These are phyloP conservation scores for Phytophthora chlamydospora DNA, from an alignment of 352 stramenopile species.

Conservation along the genomic window DNA sequence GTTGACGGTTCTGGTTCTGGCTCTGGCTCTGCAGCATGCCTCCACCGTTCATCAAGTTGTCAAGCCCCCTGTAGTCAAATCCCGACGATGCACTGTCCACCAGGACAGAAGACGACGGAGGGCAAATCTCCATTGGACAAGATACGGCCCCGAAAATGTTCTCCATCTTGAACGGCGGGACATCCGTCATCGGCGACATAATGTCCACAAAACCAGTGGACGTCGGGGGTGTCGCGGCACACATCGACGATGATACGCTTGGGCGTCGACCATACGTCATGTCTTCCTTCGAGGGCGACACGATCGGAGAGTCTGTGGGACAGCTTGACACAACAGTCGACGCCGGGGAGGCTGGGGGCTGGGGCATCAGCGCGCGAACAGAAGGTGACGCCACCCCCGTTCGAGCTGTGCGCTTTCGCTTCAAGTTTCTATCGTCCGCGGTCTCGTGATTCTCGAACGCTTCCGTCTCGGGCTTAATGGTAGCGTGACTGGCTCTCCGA, in stretches of 20 bases:
- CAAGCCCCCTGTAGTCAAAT: slow-evolving; percentile 49
- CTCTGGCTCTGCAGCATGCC: slow-evolving; percentile 26
- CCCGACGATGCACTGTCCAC: slow-evolving; percentile 38
- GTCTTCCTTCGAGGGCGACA: slow-evolving; percentile 49
- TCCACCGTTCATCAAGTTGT: slow-evolving; percentile 40
- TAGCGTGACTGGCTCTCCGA: slow-evolving; percentile 67
- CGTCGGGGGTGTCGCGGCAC: slow-evolving; percentile 8
- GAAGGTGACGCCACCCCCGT: slow-evolving; percentile 24
- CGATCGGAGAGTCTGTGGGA: slow-evolving; percentile 38
- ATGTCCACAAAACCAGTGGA: slow-evolving; percentile 44
- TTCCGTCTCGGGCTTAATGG: slow-evolving; percentile 60
- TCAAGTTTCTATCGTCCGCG: slow-evolving; percentile 50
- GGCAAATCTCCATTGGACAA: slow-evolving; percentile 32
- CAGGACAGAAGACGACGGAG: slow-evolving; percentile 35
- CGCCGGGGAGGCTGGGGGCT: slow-evolving; percentile 39
- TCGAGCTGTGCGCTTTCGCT: slow-evolving; percentile 59
- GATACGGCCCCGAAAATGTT: slow-evolving; percentile 38
- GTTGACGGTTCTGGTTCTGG: slow-evolving; percentile 33
- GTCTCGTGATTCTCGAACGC: slow-evolving; percentile 53
- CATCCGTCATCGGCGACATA: slow-evolving; percentile 33
- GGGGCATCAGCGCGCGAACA: slow-evolving; percentile 32
- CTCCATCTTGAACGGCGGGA: slow-evolving; percentile 46
- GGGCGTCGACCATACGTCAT: slow-evolving; percentile 27
- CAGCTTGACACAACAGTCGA: slow-evolving; percentile 43
- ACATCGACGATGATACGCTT: slow-evolving; percentile 18